phyloP scores from a whole-genome alignment of 2,329 filamentous ascomycete species.

The Fusarium xylarioides region DNA sequence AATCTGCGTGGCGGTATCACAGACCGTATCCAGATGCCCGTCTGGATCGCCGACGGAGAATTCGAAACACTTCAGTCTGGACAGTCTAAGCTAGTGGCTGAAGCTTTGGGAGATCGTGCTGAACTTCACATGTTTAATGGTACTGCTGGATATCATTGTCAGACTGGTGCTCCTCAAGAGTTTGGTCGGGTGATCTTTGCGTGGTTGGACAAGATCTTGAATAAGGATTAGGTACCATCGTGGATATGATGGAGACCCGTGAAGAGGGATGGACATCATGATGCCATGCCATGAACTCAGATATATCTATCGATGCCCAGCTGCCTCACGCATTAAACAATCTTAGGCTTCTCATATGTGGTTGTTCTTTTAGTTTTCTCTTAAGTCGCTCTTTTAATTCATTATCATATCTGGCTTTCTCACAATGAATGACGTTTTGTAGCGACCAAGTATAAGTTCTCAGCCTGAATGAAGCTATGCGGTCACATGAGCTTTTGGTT shows the following conservation, averaged over 20 bases:
- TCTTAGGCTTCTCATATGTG: accelerated
- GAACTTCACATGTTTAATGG: constrained; percentile 17
- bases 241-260: not conserved
- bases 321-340: not conserved
- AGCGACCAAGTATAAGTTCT: too few relatives aligned
- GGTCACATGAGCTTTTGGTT: too few relatives aligned
- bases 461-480: too few relatives aligned
- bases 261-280: too few relatives aligned
- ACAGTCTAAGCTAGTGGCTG: not conserved
- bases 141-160: constrained; percentile 16
- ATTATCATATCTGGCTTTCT: too few relatives aligned
- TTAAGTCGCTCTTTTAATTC: not conserved
- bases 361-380: not conserved
- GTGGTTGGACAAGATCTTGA: constrained; percentile 15
- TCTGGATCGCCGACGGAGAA: constrained; percentile 32
- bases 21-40: constrained; percentile 37
- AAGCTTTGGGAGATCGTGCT: not conserved
- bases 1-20: constrained; percentile 12
- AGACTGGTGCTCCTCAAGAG: constrained; percentile 14
- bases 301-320: not conserved
- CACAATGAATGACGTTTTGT: too few relatives aligned
- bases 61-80: constrained; percentile 27
- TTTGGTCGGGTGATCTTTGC: constrained; percentile 3
- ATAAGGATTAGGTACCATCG: not conserved
- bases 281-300: not conserved